phyloP scores from a whole-genome alignment of 1,284 basidiomycete genomes.

The Ustilago xerochloae region DNA sequence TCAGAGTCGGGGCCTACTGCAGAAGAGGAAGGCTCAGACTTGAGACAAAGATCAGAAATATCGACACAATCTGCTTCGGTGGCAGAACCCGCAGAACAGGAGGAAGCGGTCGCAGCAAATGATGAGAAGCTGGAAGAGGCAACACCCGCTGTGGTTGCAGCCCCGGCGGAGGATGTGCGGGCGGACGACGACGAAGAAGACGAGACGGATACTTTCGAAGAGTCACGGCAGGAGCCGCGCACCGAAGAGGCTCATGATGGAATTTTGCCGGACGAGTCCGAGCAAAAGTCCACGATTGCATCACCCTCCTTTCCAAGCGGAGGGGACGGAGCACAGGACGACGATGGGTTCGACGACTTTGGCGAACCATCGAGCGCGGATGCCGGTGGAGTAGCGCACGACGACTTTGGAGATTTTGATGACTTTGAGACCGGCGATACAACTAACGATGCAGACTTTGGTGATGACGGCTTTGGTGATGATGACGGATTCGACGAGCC shows the following conservation, averaged over 20 bases:
- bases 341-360: conserved; percentile 50
- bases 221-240: conserved; percentile 18
- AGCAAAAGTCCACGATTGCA: conserved; percentile 3
- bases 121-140: neutral
- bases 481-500: conserved; percentile 16
- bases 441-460: conserved; percentile 21
- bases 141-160: neutral
- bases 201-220: conserved; percentile 3
- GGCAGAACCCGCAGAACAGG: neutral
- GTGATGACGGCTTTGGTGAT: conserved; percentile 28
- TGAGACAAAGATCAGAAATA: neutral
- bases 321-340: conserved; percentile 5
- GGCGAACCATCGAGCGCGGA: conserved; percentile 20
- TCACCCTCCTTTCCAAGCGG: neutral
- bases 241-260: neutral
- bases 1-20: neutral
- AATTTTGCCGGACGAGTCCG: neutral
- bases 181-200: conserved; percentile 1
- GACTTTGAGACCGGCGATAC: conserved; percentile 44
- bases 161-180: neutral
- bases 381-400: conserved; percentile 14
- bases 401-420: conserved; percentile 54
- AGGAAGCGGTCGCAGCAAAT: neutral
- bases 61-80: neutral
- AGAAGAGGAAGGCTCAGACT: neutral